phyloP scores from a whole-genome alignment of 1,139 yeast species.

The Blastobotrys capitulatus region DNA sequence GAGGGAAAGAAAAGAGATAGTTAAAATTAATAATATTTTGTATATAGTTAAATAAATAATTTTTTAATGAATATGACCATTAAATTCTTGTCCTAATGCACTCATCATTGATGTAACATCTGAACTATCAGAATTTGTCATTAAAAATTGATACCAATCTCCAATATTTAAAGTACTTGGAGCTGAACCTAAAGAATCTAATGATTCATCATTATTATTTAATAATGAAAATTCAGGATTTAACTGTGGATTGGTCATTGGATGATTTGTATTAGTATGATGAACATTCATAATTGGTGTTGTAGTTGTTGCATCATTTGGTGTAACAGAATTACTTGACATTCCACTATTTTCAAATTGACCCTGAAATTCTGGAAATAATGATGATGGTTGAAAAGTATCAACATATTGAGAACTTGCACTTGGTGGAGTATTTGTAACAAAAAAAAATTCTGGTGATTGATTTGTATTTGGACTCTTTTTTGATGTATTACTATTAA shows the following conservation, averaged over 20 bases:
- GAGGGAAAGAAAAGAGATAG: conserved; percentile 29
- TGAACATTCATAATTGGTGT: too few species aligned
- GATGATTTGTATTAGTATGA: too few species aligned
- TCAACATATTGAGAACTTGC: conserved; percentile 23
- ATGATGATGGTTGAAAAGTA: conserved; percentile 36
- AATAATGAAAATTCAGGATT: neutral
- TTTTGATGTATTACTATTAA: neutral
- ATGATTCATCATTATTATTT: conserved; percentile 3
- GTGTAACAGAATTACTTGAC: conserved; percentile 2
- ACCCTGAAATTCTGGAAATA: conserved; percentile 31
- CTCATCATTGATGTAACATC: conserved; percentile 9
- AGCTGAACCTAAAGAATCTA: conserved; percentile 10
- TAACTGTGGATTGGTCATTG: neutral
- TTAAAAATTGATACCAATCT: conserved; percentile 37
- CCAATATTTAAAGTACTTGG: conserved; percentile 35
- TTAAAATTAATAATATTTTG: neutral
- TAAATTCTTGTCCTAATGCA: neutral
- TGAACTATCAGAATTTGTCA: conserved; percentile 20
- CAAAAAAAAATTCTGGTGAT: conserved; percentile 33
- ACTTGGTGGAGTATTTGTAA: conserved; percentile 32
- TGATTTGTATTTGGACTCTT: neutral
- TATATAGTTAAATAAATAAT: neutral
- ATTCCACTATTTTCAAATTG: neutral
- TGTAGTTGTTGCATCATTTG: neutral
- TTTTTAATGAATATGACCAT: neutral